Conservation (phyloP, 306 rosid species). For the Sesbania bispinosa region DNA sequence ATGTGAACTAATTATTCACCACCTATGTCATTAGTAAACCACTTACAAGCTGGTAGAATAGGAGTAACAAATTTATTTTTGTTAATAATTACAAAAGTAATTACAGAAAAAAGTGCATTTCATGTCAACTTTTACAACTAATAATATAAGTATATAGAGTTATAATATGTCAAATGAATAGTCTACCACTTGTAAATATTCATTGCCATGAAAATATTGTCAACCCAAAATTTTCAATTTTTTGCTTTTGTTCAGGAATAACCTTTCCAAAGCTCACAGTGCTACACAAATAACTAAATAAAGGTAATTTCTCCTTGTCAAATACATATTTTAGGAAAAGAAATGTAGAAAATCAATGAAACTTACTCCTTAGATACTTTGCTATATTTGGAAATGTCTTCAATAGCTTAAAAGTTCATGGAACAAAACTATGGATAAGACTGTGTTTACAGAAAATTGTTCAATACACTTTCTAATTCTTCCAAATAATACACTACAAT, state of each 20-base stretch:
- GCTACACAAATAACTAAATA: conserved; percentile 35
- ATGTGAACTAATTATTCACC: too few relatives aligned
- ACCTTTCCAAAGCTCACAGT: conserved; percentile 91
- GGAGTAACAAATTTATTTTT: too few relatives aligned
- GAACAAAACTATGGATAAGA: conserved; percentile 16
- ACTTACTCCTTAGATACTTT: conserved; percentile 62
- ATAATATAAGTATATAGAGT: background rate
- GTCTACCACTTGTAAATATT: conserved; percentile 73
- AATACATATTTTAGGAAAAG: conserved; percentile 15
- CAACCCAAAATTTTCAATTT: conserved; percentile 48
- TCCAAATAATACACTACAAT: background rate
- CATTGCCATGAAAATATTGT: conserved; percentile 69
- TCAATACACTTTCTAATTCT: background rate
- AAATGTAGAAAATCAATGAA: conserved; percentile 19
- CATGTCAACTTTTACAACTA: conserved; percentile 2
- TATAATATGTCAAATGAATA: conserved; percentile 14
- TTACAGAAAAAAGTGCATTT: too few relatives aligned
- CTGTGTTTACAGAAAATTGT: background rate
- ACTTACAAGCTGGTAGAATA: too few relatives aligned
- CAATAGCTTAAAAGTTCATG: conserved; percentile 56
- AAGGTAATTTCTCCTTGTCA: conserved; percentile 10
- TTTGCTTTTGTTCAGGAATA: conserved; percentile 65
- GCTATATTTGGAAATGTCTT: conserved; percentile 64
- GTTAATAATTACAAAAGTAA: too few relatives aligned
- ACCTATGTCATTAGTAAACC: too few relatives aligned